Percentiles rank a stretch among this genome's conserved stretches.
Conservation (phyloP, 2,329 filamentous ascomycete species). For the Acephala macrosclerotiorum region DNA sequence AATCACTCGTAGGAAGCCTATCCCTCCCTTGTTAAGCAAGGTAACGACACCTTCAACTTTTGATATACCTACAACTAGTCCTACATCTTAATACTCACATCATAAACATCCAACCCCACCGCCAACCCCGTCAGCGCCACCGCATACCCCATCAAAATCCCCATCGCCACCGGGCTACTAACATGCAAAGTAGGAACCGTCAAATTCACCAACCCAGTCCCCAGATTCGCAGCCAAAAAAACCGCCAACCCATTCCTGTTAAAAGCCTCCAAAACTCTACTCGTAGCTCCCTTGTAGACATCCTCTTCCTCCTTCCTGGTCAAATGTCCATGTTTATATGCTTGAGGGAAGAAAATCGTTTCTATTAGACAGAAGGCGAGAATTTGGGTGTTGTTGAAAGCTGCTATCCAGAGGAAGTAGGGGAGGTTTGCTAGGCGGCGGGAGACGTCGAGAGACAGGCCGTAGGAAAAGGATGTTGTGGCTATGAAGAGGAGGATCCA, state of each 20-base stretch:
- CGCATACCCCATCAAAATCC: conserved; percentile 77
- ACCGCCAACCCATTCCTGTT: conserved; percentile 88
- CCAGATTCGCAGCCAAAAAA: conserved; percentile 86
- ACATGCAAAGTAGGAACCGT: conserved; percentile 82
- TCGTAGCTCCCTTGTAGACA: conserved; percentile 74
- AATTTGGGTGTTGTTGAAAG: conserved; percentile 88
- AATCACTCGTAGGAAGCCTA: no score
- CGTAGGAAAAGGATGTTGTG: conserved; percentile 72
- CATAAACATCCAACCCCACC: conserved; percentile 66
- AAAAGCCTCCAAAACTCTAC: conserved; percentile 79
- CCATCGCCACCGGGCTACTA: conserved; percentile 70
- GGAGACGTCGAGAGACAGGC: conserved; percentile 79
- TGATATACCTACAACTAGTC: background rate
- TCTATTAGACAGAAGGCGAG: conserved; percentile 81
- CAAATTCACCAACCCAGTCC: conserved; percentile 91
- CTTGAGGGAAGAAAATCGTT: conserved; percentile 76
- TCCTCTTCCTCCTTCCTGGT: conserved; percentile 66
- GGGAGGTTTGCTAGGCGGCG: conserved; percentile 91
- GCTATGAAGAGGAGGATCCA: conserved; percentile 78
- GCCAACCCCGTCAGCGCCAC: conserved; percentile 72
- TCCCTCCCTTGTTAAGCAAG: no score
- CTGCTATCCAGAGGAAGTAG: conserved; percentile 91
- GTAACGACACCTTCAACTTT: no score
- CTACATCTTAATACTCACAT: conserved; percentile 76
- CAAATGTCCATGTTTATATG: conserved; percentile 60